A percentile compares a stretch with the other conserved stretches of the same genome.
Evolutionary conservation across 164 flowering plant genomes (phyloP).

Genomic region (Houttuynia cordata): DNA sequence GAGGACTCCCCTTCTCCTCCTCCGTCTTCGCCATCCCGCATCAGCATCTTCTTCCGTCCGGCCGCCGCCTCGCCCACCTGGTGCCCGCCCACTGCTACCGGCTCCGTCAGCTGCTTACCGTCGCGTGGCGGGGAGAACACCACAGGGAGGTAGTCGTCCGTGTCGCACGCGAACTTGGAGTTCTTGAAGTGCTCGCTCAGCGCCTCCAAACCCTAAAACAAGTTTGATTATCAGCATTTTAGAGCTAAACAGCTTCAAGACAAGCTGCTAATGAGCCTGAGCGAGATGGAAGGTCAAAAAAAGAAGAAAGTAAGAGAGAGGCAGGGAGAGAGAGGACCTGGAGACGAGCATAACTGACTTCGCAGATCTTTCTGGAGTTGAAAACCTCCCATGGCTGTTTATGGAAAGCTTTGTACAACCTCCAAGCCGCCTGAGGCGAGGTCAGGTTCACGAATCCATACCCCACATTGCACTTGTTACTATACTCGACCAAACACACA

Average conservation of each 20-base stretch:
- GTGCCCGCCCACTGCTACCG: slow-evolving; percentile 38
- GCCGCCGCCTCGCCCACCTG: background rate
- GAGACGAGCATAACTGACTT: slow-evolving; percentile 81
- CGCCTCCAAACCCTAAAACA: slow-evolving; percentile 61
- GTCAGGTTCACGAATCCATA: slow-evolving; percentile 96
- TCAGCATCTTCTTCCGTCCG: slow-evolving; percentile 31
- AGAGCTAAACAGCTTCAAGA: no score
- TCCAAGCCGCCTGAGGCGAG: slow-evolving; percentile 67
- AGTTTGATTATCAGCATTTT: no score
- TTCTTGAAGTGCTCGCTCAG: slow-evolving; percentile 88
- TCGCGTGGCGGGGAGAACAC: slow-evolving; percentile 83
- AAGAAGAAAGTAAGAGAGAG: background rate
- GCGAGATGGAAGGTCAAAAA: no score
- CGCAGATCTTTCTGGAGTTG: slow-evolving; percentile 83
- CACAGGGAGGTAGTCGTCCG: slow-evolving; percentile 75
- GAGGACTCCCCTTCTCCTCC: slow-evolving; percentile 1
- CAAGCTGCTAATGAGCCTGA: no score
- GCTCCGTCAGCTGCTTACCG: slow-evolving; percentile 49
- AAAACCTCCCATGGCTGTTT: slow-evolving; percentile 82
- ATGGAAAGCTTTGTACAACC: slow-evolving; percentile 80
- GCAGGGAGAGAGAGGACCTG: slow-evolving; percentile 39
- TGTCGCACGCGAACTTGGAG: slow-evolving; percentile 76
- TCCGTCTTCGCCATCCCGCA: slow-evolving; percentile 31
- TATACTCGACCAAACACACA: slow-evolving; percentile 11
- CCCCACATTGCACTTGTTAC: slow-evolving; percentile 97